Evolutionary conservation across 768 basidiomycete species (phyloP).

Genomic region (Calocera cornea): DNA sequence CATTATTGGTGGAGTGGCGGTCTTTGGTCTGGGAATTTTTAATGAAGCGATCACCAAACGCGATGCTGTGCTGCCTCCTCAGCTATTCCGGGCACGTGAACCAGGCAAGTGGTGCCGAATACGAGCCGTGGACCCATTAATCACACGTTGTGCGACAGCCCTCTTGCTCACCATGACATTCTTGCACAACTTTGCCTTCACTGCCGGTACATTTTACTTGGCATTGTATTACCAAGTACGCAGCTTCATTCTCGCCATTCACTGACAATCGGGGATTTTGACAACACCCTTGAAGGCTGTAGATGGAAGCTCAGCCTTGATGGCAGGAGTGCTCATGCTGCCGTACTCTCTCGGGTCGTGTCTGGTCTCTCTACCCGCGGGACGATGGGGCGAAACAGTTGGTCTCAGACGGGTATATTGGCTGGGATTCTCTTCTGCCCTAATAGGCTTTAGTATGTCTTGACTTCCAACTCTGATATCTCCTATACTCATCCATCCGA

Average conservation of each 20-base stretch:
- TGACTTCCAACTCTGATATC: conserved; percentile 8
- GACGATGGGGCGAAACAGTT: background rate
- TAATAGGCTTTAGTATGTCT: conserved; percentile 57
- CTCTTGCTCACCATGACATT: conserved; percentile 55
- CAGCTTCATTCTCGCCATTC: background rate
- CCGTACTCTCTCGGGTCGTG: conserved; percentile 80
- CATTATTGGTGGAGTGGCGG: background rate
- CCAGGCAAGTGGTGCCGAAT: conserved; percentile 28
- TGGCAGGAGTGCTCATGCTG: conserved; percentile 60
- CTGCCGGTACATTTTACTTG: conserved; percentile 74
- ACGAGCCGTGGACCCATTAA: background rate
- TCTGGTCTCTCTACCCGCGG: conserved; percentile 63
- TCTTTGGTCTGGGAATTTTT: background rate
- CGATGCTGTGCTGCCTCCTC: conserved; percentile 58
- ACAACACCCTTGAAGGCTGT: conserved; percentile 39
- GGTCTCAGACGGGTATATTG: background rate
- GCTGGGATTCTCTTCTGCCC: conserved; percentile 10
- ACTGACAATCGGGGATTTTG: background rate
- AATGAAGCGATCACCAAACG: conserved; percentile 33
- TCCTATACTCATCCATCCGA: background rate
- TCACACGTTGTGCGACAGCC: conserved; percentile 29
- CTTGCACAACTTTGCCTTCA: conserved; percentile 73
- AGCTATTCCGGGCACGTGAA: conserved; percentile 43
- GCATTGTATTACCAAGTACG: conserved; percentile 68
- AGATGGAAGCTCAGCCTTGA: conserved; percentile 51